Evolutionary conservation across 805 yeast genomes (phyloP), one percentile per base, ranked within the genome.

Genomic region (Myxozyma neglecta): DNA sequence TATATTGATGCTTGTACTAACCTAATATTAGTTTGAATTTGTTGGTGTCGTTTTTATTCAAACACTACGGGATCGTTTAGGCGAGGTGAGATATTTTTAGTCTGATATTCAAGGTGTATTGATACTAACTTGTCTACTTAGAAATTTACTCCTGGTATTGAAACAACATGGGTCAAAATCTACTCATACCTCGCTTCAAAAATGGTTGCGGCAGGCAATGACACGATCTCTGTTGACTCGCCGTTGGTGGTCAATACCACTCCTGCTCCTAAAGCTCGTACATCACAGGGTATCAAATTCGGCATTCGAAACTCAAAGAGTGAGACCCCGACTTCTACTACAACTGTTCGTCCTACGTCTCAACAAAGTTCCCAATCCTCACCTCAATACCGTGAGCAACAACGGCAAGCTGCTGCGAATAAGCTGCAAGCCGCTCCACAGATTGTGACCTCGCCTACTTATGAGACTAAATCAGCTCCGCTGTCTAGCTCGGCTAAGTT

Each of bases 21-120:
- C 46, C 46, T n/a, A n/a, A 2, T 3, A n/a, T 32, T 53, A 61
- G 65, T 85, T 82, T 66, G 82, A 83, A 68, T 71, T 81, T 49
- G 81, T 85, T 85, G 88, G 87, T 10, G 84, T 82, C 59, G 85
- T 86, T 0, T 74, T 85, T 53, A 79, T 85, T 57, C 80, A 79
- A 66, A 84, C 88, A 1, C 82, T 84, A 64, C 80, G 80, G 68
- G 85, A 83, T 70, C 71, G 88, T 65, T 83, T 83, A 14, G 70
- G 71, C 11, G 61, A 47, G 43, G 64, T 60, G 52, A 14, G 64
- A 20, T 54, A 7, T 13, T 7, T 18, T 18, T 29, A 5, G 13
- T 6, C 7, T 1, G 11, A 47, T 29, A 37, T 43, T 35, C 5
- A 36, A 10, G 40, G 36, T 29, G 3, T 16, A 8, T 3, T 13